Evolutionary conservation across 129 eudicot species (phyloP), one percentile per base, ranked within the genome.

Genomic region (Saussurea involucrata): DNA sequence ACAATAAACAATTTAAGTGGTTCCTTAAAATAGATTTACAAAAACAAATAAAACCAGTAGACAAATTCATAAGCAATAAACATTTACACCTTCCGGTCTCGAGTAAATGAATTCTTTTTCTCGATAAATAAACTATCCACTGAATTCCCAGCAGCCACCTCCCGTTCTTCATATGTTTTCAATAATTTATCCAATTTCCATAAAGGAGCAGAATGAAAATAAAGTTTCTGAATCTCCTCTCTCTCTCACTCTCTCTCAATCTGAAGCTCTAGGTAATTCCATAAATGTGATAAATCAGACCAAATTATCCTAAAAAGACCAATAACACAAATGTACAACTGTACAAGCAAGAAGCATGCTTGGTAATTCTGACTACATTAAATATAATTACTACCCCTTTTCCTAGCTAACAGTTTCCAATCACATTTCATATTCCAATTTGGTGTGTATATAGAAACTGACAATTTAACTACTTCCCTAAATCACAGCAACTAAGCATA

Each of bases 51-150:
- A 20, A 68, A 46, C 37, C 22, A 20, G 4, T 11, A 21, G 12
- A 21, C 22, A 57, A 74, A 58, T 74, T 57, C 77, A 73, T 21
- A 22, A 29, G 60, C 21, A 5, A 57, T 63, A 34, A 10, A 73
- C 17, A 73, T 21, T 73, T 33, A 73, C 31, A 33, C 77, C 61
- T 53, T 70, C 34, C 46, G 55, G 21, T 71, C 75, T 44, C 65
- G 44, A 71, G 42, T 46, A 66, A 49, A 49, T 58, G 24, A 9
- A 17, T 61, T 15, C 32, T 58, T 73, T 58, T 34, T 58, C 31
- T 22, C 3, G 25, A 4, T 53, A 53, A 17, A 53, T 53, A 53
- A 53, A 53, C 2, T 53, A 53, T 53, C 22, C 61, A 53, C 9
- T 53, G 22, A 53, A 53, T 53, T 53, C 61, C 17, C 1, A 53